These are phyloP conservation scores for Pluteus cervinus DNA, from an alignment of 768 basidiomycete species.

Conservation along the genomic window DNA sequence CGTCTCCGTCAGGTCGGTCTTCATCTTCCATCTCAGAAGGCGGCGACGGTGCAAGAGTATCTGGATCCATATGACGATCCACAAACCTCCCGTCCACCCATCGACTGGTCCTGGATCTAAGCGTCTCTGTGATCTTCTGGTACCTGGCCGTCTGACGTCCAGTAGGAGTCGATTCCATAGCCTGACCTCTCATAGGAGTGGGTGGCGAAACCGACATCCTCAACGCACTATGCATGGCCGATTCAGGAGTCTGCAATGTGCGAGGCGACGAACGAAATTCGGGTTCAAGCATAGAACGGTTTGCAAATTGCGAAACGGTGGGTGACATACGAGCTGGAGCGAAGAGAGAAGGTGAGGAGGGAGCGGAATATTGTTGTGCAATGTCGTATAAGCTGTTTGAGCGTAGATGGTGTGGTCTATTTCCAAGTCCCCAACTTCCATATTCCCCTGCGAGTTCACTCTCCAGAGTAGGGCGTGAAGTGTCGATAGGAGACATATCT, in stretches of 20 bases:
- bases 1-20: no score
- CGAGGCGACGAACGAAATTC: no score
- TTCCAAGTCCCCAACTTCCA: conserved; percentile 32
- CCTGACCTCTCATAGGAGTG: conserved; percentile 25
- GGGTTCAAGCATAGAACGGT: no score
- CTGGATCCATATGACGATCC: no score
- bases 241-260: no score
- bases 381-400: conserved; percentile 53
- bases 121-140: conserved; percentile 40
- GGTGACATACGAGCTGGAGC: conserved; percentile 10
- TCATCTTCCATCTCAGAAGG: no score
- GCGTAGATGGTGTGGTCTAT: conserved; percentile 39
- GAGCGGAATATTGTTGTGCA: conserved; percentile 35
- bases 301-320: no score
- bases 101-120: conserved; percentile 51
- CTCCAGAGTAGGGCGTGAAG: conserved; percentile 35
- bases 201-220: conserved; percentile 37
- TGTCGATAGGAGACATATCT: conserved; percentile 15
- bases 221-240: no score
- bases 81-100: conserved; percentile 54
- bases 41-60: conserved; percentile 10
- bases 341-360: conserved; percentile 30
- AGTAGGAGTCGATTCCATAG: conserved; percentile 10
- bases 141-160: conserved; percentile 25
- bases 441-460: conserved; percentile 55